phyloP scores from a whole-genome alignment of 2,329 filamentous ascomycete species.

The Cladosporium oxysporum region DNA sequence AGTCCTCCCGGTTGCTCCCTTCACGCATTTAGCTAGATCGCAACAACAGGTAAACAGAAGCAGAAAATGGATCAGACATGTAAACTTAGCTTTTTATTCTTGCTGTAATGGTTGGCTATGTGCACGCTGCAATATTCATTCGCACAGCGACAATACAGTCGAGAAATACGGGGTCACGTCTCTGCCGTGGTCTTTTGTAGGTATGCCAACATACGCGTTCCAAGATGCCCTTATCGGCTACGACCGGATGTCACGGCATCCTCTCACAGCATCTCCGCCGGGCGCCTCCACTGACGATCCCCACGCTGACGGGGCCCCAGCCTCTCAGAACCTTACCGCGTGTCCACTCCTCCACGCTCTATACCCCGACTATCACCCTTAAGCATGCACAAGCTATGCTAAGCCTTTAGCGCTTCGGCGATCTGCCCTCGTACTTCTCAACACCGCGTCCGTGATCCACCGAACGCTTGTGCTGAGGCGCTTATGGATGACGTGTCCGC shows the following conservation, averaged over 20 bases:
- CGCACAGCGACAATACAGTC: no score
- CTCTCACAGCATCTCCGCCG: background rate
- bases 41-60: no score
- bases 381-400: conserved; percentile 8
- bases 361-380: conserved; percentile 2
- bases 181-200: no score
- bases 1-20: no score
- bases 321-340: background rate
- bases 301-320: conserved; percentile 8
- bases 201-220: background rate
- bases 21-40: no score
- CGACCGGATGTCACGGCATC: conserved; percentile 4
- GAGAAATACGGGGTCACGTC: no score
- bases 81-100: background rate
- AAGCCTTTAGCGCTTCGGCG: background rate
- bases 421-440: background rate
- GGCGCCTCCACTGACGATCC: background rate
- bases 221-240: background rate
- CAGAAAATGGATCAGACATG: background rate
- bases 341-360: background rate
- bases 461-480: background rate
- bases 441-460: background rate
- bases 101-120: no score
- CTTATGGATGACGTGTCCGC: background rate
- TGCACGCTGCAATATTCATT: no score